A percentile compares a stretch with the other conserved stretches of the same genome.
Conservation (phyloP, 2,329 filamentous ascomycete species). For the Sphaceloma murrayae region DNA sequence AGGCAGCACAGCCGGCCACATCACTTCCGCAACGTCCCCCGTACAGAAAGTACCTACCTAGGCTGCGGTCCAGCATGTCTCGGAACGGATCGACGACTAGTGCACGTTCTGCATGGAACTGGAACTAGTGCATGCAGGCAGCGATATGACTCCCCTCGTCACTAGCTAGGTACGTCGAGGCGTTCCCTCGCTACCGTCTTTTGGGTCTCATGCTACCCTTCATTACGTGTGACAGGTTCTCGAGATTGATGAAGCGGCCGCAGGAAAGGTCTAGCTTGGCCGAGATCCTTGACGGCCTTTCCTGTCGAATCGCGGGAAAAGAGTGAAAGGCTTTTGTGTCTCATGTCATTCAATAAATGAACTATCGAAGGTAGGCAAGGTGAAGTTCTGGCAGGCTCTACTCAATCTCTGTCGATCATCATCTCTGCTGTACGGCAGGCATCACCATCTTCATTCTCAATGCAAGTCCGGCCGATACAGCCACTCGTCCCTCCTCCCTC, state of each 20-base stretch:
- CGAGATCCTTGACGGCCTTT: too few relatives aligned
- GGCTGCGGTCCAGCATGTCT: conserved; percentile 14
- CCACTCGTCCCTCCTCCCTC: conserved; percentile 27
- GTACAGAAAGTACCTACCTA: conserved; percentile 1
- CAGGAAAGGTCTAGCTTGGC: not conserved
- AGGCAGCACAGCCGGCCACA: conserved; percentile 11
- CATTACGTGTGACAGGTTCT: conserved; percentile 5
- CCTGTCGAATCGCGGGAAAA: not conserved
- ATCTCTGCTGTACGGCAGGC: not conserved
- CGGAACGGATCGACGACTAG: conserved; percentile 7
- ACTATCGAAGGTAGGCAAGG: too few relatives aligned
- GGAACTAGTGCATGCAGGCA: conserved; percentile 10
- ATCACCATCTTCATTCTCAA: not conserved
- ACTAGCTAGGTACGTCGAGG: conserved; percentile 10
- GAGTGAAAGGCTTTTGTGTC: not conserved
- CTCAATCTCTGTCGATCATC: not conserved
- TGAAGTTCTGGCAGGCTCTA: too few relatives aligned
- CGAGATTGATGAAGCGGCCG: too few relatives aligned
- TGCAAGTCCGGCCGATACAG: conserved; percentile 22
- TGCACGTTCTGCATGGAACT: conserved; percentile 4
- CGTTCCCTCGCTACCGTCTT: conserved; percentile 14
- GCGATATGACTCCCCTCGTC: conserved; percentile 12
- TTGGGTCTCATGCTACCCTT: conserved; percentile 8
- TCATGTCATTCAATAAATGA: not conserved
- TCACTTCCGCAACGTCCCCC: conserved; percentile 10